phyloP scores from a whole-genome alignment of 441 rosid species.

The Erysimum cheiri region DNA sequence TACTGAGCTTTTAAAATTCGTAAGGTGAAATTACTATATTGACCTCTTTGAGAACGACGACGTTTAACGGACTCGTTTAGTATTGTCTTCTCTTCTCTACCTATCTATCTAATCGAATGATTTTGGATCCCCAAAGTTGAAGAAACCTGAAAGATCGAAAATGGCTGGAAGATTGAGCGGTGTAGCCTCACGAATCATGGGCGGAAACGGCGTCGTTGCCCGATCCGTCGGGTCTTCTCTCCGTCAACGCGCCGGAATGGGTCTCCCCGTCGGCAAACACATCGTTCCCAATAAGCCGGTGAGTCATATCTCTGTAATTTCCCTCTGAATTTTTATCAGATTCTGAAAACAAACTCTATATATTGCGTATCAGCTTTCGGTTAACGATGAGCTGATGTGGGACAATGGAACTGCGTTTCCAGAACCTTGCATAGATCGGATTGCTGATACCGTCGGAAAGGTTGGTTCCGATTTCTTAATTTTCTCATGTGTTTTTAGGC shows the following conservation, averaged over 20 bases:
- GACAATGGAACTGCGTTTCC: slow-evolving; percentile 93
- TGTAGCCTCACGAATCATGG: slow-evolving; percentile 79
- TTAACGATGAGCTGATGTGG: slow-evolving; percentile 90
- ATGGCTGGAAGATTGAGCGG: slow-evolving; percentile 88
- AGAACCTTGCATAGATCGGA: slow-evolving; percentile 95
- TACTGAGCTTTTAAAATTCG: too few relatives aligned
- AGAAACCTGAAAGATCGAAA: slow-evolving; percentile 36
- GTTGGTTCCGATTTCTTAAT: slow-evolving; percentile 39
- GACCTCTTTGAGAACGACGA: neutral
- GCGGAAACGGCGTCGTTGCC: slow-evolving; percentile 74
- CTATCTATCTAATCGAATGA: neutral
- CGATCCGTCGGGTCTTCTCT: slow-evolving; percentile 79
- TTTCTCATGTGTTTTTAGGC: neutral
- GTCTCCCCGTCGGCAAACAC: slow-evolving; percentile 93
- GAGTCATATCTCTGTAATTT: slow-evolving; percentile 32
- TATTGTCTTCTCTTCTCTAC: neutral
- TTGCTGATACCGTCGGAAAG: slow-evolving; percentile 97
- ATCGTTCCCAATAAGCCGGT: slow-evolving; percentile 94
- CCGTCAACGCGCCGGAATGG: slow-evolving; percentile 91
- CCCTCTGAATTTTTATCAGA: neutral
- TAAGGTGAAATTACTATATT: neutral
- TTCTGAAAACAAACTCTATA: slow-evolving; percentile 15
- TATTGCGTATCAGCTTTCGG: slow-evolving; percentile 57
- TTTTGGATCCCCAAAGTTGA: slow-evolving; percentile 8
- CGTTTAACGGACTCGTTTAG: slow-evolving; percentile 7